These are phyloP conservation scores for Epichloe sibirici DNA, from an alignment of 2,329 filamentous ascomycete genomes.

Conservation along the genomic window DNA sequence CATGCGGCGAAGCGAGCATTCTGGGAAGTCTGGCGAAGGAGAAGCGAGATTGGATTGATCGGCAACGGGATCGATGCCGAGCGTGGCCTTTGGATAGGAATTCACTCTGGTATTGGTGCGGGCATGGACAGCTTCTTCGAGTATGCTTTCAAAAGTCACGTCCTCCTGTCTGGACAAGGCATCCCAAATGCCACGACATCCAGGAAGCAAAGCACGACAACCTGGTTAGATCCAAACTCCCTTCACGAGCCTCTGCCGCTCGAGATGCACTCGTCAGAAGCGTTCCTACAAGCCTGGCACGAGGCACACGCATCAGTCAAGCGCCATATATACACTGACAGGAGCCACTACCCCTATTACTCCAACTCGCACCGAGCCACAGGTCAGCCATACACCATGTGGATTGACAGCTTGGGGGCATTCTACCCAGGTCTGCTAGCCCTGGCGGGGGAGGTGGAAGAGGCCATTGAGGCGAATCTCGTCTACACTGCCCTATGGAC, in stretches of 20 bases:
- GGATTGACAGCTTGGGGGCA: constrained; percentile 92
- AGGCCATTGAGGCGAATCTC: constrained; percentile 80
- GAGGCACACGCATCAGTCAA: constrained; percentile 79
- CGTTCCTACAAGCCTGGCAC: constrained; percentile 75
- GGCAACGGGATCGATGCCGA: constrained; percentile 90
- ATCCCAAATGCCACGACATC: constrained; percentile 35
- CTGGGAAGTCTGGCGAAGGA: constrained; percentile 88
- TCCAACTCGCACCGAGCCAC: constrained; percentile 81
- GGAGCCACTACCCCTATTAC: constrained; percentile 76
- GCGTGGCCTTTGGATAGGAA: constrained; percentile 75
- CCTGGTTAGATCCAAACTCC: constrained; percentile 51
- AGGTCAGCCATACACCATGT: constrained; percentile 77
- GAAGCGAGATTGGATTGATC: constrained; percentile 76
- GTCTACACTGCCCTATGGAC: constrained; percentile 92
- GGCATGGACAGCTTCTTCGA: constrained; percentile 98
- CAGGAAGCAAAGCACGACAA: constrained; percentile 28
- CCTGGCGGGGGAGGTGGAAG: constrained; percentile 83
- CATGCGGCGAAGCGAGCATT: constrained; percentile 83
- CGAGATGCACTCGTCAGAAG: constrained; percentile 58
- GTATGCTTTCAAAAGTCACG: constrained; percentile 89
- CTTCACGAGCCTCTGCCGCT: constrained; percentile 48
- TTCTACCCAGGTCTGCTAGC: constrained; percentile 87
- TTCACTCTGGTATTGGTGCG: constrained; percentile 87
- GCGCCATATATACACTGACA: constrained; percentile 73
- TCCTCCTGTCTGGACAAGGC: constrained; percentile 69